These are phyloP conservation scores for Neurospora cerealis DNA, from an alignment of 495 filamentous ascomycete genomes.

Conservation along the genomic window DNA sequence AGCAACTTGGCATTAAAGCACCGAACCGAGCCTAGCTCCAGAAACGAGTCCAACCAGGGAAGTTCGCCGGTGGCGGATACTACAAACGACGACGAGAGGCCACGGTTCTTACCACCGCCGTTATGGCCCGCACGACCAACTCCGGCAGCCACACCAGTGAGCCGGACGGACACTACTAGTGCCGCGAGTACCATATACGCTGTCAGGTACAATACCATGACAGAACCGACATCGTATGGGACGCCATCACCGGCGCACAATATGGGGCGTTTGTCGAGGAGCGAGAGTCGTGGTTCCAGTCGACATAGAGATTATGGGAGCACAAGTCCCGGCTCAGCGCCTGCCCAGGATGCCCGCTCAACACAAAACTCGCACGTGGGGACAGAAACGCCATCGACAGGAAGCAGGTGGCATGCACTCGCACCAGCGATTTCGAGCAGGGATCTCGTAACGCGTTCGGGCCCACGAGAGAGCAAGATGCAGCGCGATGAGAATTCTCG, in stretches of 20 bases:
- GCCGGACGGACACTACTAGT: constrained; percentile 62
- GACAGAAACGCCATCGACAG: background rate
- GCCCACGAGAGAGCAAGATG: background rate
- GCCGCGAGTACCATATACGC: constrained; percentile 74
- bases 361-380: background rate
- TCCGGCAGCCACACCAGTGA: constrained; percentile 59
- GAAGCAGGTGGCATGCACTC: constrained; percentile 20
- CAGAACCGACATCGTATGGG: constrained; percentile 46
- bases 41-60: background rate
- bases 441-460: constrained; percentile 15
- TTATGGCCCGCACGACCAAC: constrained; percentile 53
- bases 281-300: constrained; percentile 22
- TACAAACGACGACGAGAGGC: constrained; percentile 20
- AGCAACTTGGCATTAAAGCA: constrained; percentile 33
- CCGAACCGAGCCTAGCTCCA: constrained; percentile 19
- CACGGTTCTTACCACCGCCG: constrained; percentile 31
- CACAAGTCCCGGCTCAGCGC: constrained; percentile 3
- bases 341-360: constrained; percentile 7
- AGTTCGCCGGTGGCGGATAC: background rate
- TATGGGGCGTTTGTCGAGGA: constrained; percentile 20
- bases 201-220: constrained; percentile 70
- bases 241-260: constrained; percentile 28
- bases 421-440: constrained; percentile 9
- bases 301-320: constrained; percentile 16
- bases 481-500: constrained; percentile 1